Conservation (phyloP, 805 yeast species). For the Ogataea pilisensis region DNA sequence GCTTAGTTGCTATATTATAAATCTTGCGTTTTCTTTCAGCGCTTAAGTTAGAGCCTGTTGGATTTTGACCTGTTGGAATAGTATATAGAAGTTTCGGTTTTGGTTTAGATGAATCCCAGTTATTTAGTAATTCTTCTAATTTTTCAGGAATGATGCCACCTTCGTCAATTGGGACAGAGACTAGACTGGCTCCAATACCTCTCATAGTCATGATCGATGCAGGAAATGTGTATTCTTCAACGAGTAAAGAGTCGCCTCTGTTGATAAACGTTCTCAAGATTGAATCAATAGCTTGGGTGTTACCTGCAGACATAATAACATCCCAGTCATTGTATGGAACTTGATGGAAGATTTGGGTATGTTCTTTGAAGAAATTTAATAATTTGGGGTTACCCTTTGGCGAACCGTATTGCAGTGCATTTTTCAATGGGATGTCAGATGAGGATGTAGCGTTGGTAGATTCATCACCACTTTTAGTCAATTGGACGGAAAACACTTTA, state of each 20-base stretch:
- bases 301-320: slow-evolving; percentile 69
- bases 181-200: slow-evolving; percentile 54
- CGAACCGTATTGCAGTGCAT: slow-evolving; percentile 86
- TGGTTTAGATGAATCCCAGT: slow-evolving; percentile 53
- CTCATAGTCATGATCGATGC: slow-evolving; percentile 69
- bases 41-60: slow-evolving; percentile 85
- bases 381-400: slow-evolving; percentile 80
- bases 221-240: slow-evolving; percentile 76
- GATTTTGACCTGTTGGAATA: slow-evolving; percentile 96
- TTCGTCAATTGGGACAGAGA: slow-evolving; percentile 67
- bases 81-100: slow-evolving; percentile 87
- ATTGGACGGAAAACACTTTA: slow-evolving; percentile 43
- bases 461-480: slow-evolving; percentile 41
- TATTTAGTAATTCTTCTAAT: slow-evolving; percentile 48
- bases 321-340: slow-evolving; percentile 71
- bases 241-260: slow-evolving; percentile 62
- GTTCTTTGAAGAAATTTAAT: slow-evolving; percentile 65
- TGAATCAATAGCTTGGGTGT: slow-evolving; percentile 91
- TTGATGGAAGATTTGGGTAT: slow-evolving; percentile 54
- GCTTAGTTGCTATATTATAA: slow-evolving; percentile 74
- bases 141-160: slow-evolving; percentile 59
- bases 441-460: slow-evolving; percentile 6
- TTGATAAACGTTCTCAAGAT: slow-evolving; percentile 56
- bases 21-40: slow-evolving; percentile 72
- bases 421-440: slow-evolving; percentile 67